Percentiles rank a stretch among this genome's conserved stretches.
These are phyloP conservation scores for Mallotus japonicus DNA, from an alignment of 441 rosid genomes.

Conservation along the genomic window DNA sequence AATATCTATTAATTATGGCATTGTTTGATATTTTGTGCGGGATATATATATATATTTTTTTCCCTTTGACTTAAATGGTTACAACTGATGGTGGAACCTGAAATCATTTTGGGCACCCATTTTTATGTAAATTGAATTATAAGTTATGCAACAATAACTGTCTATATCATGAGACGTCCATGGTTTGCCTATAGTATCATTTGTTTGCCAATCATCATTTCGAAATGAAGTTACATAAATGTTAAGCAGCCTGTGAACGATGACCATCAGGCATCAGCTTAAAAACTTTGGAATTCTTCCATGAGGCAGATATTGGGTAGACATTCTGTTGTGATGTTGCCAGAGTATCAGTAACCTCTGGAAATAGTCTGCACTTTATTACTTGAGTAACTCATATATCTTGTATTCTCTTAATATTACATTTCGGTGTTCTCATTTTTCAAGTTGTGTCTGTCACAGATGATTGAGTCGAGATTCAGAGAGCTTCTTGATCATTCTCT, in stretches of 20 bases:
- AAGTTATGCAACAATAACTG: not conserved
- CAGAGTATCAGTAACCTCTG: not conserved
- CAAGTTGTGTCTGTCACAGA: conserved; percentile 44
- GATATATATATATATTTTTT: not conserved
- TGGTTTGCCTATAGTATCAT: no score
- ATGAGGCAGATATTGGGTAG: not conserved
- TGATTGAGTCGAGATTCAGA: conserved; percentile 88
- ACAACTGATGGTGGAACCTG: not conserved
- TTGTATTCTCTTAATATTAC: not conserved
- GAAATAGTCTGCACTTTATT: not conserved
- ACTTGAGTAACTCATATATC: not conserved
- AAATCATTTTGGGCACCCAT: not conserved
- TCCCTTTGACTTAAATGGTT: not conserved
- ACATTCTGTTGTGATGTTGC: not conserved
- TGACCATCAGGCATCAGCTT: not conserved
- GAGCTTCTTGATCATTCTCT: conserved; percentile 87
- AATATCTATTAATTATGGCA: not conserved
- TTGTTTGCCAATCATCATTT: not conserved
- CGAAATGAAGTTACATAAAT: not conserved
- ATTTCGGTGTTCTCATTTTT: not conserved
- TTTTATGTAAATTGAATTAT: not conserved
- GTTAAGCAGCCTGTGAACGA: not conserved
- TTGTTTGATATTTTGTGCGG: not conserved
- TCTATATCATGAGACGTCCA: no score
- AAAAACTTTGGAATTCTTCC: not conserved